Evolutionary conservation across 306 rosid species (phyloP).

Genomic region (Erythrophleum fordii): DNA sequence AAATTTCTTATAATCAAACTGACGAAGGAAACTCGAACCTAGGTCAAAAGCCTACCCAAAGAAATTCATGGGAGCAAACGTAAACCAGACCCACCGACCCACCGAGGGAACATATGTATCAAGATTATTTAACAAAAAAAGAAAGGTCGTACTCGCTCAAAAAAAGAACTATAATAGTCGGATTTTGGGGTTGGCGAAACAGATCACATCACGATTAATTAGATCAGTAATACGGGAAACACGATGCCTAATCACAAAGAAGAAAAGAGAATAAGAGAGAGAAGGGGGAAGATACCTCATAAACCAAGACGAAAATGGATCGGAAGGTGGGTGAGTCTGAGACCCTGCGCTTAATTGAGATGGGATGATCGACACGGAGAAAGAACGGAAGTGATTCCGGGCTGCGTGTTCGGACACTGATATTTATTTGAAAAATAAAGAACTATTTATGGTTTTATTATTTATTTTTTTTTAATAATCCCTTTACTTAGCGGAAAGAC

Average conservation of each 20-base stretch:
- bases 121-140: neutral
- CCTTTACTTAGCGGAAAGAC: neutral
- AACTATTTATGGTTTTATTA: too few species aligned
- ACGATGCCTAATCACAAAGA: neutral
- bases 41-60: neutral
- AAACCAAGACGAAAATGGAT: slow-evolving; percentile 71
- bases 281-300: slow-evolving; percentile 54
- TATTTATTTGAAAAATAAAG: slow-evolving; percentile 14
- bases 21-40: neutral
- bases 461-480: neutral
- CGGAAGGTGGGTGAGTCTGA: slow-evolving; percentile 8
- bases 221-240: neutral
- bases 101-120: neutral
- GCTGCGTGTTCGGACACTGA: neutral
- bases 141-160: neutral
- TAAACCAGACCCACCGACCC: neutral
- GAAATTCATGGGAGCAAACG: neutral
- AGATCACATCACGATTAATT: neutral
- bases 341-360: neutral
- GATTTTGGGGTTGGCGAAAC: neutral
- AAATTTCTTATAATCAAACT: neutral
- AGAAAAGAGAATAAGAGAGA: neutral
- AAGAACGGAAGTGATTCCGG: neutral
- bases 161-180: neutral
- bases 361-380: neutral